These are phyloP conservation scores for Monosporascus sp. DNA, from an alignment of 2,329 filamentous ascomycete species.

Conservation along the genomic window DNA sequence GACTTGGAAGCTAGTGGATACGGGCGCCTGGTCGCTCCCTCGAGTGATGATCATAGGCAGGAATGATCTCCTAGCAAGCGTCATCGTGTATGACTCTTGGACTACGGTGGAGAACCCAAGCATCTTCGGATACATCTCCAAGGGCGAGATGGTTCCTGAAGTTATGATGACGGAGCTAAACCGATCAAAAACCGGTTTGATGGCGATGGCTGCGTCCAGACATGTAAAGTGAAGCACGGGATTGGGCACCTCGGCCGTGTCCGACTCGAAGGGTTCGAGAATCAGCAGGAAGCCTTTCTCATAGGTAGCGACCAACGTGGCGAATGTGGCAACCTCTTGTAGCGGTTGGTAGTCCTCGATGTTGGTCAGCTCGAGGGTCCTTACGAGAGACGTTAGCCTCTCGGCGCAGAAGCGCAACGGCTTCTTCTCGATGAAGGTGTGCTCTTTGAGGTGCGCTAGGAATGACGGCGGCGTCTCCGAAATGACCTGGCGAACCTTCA, in stretches of 20 bases:
- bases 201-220: slow-evolving; percentile 93
- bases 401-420: slow-evolving; percentile 92
- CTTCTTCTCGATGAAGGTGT: slow-evolving; percentile 97
- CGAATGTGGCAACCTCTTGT: slow-evolving; percentile 96
- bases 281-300: slow-evolving; percentile 95
- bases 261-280: slow-evolving; percentile 94
- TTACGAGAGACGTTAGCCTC: slow-evolving; percentile 84
- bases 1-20: slow-evolving; percentile 91
- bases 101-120: slow-evolving; percentile 87
- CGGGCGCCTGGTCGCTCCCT: slow-evolving; percentile 86
- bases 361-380: slow-evolving; percentile 91
- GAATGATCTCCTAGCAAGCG: slow-evolving; percentile 88
- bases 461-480: slow-evolving; percentile 96
- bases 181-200: slow-evolving; percentile 93
- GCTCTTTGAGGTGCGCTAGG: slow-evolving; percentile 83
- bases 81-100: slow-evolving; percentile 97
- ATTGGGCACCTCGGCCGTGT: slow-evolving; percentile 91
- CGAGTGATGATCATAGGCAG: slow-evolving; percentile 96
- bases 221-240: slow-evolving; percentile 97
- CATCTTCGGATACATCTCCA: slow-evolving; percentile 99
- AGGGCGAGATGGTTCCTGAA: slow-evolving; percentile 89
- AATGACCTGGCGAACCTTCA: slow-evolving; percentile 97
- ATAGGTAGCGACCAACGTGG: slow-evolving; percentile 91
- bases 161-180: slow-evolving; percentile 99
- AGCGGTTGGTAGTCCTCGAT: slow-evolving; percentile 97